phyloP scores from a whole-genome alignment of 73 alveolate genomes.

The Paramecium bursaria region DNA sequence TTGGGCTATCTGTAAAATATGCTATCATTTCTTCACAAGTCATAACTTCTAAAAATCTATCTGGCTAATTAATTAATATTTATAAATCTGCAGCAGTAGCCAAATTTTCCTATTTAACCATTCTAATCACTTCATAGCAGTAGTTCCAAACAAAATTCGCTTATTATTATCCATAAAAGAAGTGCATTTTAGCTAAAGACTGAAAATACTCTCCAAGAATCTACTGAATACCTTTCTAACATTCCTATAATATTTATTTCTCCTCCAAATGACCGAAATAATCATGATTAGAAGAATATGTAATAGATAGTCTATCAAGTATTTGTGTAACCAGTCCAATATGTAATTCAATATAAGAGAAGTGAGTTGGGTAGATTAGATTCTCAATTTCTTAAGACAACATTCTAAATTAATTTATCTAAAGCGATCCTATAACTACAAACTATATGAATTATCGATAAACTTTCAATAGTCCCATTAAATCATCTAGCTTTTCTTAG shows the following conservation, averaged over 20 bases:
- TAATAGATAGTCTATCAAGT: neutral
- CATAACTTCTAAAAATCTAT: neutral
- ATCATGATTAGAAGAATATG: neutral
- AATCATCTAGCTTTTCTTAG: constrained; percentile 35
- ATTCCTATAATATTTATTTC: constrained; percentile 7
- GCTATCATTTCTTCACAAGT: constrained; percentile 37
- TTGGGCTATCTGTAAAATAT: constrained; percentile 36
- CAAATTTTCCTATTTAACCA: constrained; percentile 26
- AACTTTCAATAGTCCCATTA: constrained; percentile 4
- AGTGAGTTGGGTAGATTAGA: neutral
- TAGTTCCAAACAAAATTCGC: constrained; percentile 2
- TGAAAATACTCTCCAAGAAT: neutral
- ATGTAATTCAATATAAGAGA: constrained; percentile 10
- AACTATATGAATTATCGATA: constrained; percentile 3
- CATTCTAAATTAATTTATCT: neutral
- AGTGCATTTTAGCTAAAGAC: neutral
- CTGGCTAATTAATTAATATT: constrained; percentile 32
- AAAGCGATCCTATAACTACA: neutral
- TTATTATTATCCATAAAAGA: neutral
- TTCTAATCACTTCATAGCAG: constrained; percentile 51
- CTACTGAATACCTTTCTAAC: neutral
- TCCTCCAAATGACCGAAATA: neutral
- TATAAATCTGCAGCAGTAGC: constrained; percentile 2
- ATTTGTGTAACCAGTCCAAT: constrained; percentile 2
- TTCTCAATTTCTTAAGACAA: neutral